phyloP scores from a whole-genome alignment of 768 basidiomycete genomes.

The Pisolithus microcarpus region DNA sequence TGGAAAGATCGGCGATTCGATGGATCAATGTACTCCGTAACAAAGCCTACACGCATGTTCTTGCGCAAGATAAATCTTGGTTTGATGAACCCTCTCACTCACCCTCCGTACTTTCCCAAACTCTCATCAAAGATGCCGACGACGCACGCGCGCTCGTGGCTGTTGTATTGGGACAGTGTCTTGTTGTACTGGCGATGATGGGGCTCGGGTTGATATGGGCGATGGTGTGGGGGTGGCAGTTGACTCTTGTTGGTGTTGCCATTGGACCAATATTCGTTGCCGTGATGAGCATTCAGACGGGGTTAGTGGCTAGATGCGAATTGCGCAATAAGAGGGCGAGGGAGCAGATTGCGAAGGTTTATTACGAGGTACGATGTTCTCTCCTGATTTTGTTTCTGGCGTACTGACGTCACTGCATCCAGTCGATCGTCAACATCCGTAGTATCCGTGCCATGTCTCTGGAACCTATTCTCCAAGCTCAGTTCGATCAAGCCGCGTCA shows the following conservation, averaged over 20 bases:
- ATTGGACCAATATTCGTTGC: conserved; percentile 78
- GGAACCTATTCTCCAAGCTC: conserved; percentile 56
- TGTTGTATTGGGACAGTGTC: conserved; percentile 59
- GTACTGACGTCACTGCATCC: conserved; percentile 3
- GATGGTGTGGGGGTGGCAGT: conserved; percentile 79
- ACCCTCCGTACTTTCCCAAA: conserved; percentile 58
- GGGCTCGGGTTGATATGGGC: conserved; percentile 85
- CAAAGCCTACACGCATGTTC: conserved; percentile 46
- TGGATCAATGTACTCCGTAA: conserved; percentile 71
- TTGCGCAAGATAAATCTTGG: conserved; percentile 80
- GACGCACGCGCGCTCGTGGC: conserved; percentile 77
- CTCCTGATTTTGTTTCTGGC: not conserved
- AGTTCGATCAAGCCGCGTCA: conserved; percentile 60
- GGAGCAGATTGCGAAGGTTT: conserved; percentile 76
- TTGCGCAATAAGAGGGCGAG: conserved; percentile 75
- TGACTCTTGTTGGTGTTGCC: conserved; percentile 85
- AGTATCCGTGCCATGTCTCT: conserved; percentile 86
- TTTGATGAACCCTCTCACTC: conserved; percentile 67
- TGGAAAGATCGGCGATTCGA: conserved; percentile 64
- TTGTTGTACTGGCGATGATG: conserved; percentile 78
- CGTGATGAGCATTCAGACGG: conserved; percentile 67
- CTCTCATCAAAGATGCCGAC: conserved; percentile 82
- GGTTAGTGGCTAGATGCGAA: conserved; percentile 67
- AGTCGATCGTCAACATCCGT: conserved; percentile 78
- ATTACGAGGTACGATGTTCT: conserved; percentile 64